Percentiles rank a stretch among this genome's conserved stretches.
phyloP scores from a whole-genome alignment of 1,139 yeast genomes.

The Saccharomycopsis hybrid region DNA sequence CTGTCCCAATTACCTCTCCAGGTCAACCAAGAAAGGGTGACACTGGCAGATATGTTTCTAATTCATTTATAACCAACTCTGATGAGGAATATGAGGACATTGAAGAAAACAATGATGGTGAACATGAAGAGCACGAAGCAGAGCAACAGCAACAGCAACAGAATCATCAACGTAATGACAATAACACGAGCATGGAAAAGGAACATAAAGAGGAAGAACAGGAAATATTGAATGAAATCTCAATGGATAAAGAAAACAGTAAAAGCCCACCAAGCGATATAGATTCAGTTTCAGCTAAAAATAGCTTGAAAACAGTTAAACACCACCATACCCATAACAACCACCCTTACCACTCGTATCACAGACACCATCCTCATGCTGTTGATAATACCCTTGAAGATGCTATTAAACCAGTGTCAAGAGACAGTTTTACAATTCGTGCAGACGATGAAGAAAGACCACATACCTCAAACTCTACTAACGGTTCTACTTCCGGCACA shows the following conservation, averaged over 20 bases:
- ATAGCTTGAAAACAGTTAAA: no score
- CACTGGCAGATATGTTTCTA: slow-evolving; percentile 29
- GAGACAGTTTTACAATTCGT: slow-evolving; percentile 12
- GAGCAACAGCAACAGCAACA: slow-evolving; percentile 23
- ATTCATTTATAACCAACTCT: slow-evolving; percentile 36
- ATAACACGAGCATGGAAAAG: no score
- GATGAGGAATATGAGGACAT: slow-evolving; percentile 28
- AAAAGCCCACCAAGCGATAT: neutral
- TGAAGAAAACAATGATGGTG: slow-evolving; percentile 24
- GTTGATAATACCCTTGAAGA: slow-evolving; percentile 6
- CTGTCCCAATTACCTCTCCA: slow-evolving; percentile 88
- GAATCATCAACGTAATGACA: no score
- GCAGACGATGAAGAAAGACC: slow-evolving; percentile 17
- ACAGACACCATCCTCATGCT: no score
- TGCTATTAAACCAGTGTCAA: neutral
- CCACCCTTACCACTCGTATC: neutral
- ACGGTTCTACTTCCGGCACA: no score
- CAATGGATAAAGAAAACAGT: slow-evolving; percentile 12
- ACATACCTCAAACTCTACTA: no score
- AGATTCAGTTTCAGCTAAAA: no score
- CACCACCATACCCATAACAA: slow-evolving; percentile 1
- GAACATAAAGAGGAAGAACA: slow-evolving; percentile 13
- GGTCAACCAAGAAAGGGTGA: slow-evolving; percentile 89
- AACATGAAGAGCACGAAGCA: slow-evolving; percentile 21
- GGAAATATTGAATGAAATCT: slow-evolving; percentile 20